These are phyloP conservation scores for Lodderomyces oxycetoniae DNA, from an alignment of 1,139 yeast genomes.

Conservation along the genomic window DNA sequence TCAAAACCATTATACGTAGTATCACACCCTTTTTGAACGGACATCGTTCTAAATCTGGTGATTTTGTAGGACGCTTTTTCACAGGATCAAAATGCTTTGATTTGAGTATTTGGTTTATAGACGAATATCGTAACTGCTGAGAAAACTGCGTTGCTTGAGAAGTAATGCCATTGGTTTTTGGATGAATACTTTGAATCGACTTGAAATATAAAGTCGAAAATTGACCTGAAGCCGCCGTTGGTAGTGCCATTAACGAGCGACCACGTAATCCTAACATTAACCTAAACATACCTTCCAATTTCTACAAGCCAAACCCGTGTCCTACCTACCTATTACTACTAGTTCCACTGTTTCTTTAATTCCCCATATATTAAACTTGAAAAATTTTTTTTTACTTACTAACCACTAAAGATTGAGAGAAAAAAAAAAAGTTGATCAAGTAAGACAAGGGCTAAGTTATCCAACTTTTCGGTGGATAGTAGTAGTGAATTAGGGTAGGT, in stretches of 20 bases:
- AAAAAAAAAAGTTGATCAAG: too few relatives aligned
- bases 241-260: neutral
- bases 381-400: slow-evolving; percentile 1
- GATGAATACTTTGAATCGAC: slow-evolving; percentile 4
- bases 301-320: neutral
- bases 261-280: neutral
- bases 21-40: slow-evolving; percentile 94
- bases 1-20: slow-evolving; percentile 87
- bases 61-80: slow-evolving; percentile 45
- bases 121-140: slow-evolving; percentile 43
- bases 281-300: neutral
- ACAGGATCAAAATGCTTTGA: slow-evolving; percentile 57
- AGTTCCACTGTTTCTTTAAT: too few relatives aligned
- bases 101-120: slow-evolving; percentile 67
- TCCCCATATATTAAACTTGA: too few relatives aligned
- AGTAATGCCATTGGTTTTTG: slow-evolving; percentile 1
- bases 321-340: too few relatives aligned
- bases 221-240: neutral
- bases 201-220: slow-evolving; percentile 2
- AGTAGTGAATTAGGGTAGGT: neutral
- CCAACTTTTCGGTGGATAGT: too few relatives aligned
- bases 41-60: slow-evolving; percentile 77
- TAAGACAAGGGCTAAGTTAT: too few relatives aligned
- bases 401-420: too few relatives aligned
- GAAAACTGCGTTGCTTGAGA: neutral